These are phyloP conservation scores for Ophiostoma piceae DNA, from an alignment of 2,329 filamentous ascomycete genomes.

Conservation along the genomic window DNA sequence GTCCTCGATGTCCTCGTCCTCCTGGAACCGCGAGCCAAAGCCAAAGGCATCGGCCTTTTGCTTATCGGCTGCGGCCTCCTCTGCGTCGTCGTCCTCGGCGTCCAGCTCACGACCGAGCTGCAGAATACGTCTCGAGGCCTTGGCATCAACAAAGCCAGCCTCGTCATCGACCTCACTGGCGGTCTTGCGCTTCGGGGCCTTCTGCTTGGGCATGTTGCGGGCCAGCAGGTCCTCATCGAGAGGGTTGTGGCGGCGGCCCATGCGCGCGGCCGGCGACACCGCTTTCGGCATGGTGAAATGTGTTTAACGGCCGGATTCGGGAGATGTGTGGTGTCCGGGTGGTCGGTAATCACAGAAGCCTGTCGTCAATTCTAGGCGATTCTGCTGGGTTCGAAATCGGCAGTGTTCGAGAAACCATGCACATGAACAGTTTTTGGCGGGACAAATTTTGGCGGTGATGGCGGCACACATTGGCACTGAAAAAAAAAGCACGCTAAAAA, in stretches of 20 bases:
- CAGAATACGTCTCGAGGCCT: conserved; percentile 81
- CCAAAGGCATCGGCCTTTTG: conserved; percentile 63
- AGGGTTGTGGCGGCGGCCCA: conserved; percentile 74
- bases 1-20: conserved; percentile 51
- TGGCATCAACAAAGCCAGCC: conserved; percentile 76
- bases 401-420: not conserved
- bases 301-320: not conserved
- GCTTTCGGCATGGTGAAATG: conserved; percentile 68
- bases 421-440: conserved; percentile 14
- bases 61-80: conserved; percentile 32
- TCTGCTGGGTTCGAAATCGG: not conserved
- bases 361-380: not conserved
- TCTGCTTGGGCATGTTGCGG: conserved; percentile 64
- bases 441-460: conserved; percentile 23
- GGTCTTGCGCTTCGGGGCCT: conserved; percentile 65
- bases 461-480: conserved; percentile 18
- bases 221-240: conserved; percentile 81
- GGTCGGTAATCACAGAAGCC: not conserved
- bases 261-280: conserved; percentile 52
- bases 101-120: conserved; percentile 82
- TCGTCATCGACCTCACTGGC: conserved; percentile 55
- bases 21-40: conserved; percentile 70
- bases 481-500: conserved; percentile 23
- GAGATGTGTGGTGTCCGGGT: not conserved
- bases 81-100: conserved; percentile 59